A percentile compares a stretch with the other conserved stretches of the same genome.
These are phyloP conservation scores for Aegilops longissima DNA, from an alignment of 176 grass and related monocot genomes.

Conservation along the genomic window DNA sequence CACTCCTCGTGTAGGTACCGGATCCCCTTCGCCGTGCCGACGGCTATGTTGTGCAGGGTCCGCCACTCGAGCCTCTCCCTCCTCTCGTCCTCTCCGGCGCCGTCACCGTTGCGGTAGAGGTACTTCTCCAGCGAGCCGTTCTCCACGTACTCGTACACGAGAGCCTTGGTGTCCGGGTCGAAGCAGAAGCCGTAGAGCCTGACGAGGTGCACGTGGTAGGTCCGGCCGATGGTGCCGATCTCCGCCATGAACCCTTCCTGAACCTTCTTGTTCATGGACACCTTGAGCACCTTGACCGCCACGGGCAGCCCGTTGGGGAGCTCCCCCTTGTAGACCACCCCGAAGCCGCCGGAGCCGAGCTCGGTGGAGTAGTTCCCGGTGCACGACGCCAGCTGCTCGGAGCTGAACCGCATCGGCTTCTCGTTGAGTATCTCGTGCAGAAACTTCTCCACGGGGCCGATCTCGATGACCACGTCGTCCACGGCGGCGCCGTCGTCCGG, in stretches of 20 bases:
- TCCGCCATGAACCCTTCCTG: constrained; percentile 82
- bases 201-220: constrained; percentile 78
- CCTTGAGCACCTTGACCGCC: constrained; percentile 60
- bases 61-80: constrained; percentile 34
- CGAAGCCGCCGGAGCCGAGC: constrained; percentile 63
- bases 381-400: constrained; percentile 38
- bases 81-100: not conserved
- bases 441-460: constrained; percentile 50
- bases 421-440: constrained; percentile 60
- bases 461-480: constrained; percentile 44
- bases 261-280: constrained; percentile 45
- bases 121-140: constrained; percentile 72
- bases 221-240: constrained; percentile 66
- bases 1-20: constrained; percentile 79
- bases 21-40: constrained; percentile 68
- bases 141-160: constrained; percentile 77
- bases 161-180: constrained; percentile 44
- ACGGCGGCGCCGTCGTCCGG: not conserved
- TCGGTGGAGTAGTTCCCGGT: constrained; percentile 43
- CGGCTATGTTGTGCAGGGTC: constrained; percentile 51
- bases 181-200: constrained; percentile 89
- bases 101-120: constrained; percentile 24
- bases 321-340: constrained; percentile 63
- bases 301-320: constrained; percentile 50
- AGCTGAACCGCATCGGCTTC: constrained; percentile 56